phyloP scores from a whole-genome alignment of 2,329 filamentous ascomycete species.

The Gremmenia infestans region DNA sequence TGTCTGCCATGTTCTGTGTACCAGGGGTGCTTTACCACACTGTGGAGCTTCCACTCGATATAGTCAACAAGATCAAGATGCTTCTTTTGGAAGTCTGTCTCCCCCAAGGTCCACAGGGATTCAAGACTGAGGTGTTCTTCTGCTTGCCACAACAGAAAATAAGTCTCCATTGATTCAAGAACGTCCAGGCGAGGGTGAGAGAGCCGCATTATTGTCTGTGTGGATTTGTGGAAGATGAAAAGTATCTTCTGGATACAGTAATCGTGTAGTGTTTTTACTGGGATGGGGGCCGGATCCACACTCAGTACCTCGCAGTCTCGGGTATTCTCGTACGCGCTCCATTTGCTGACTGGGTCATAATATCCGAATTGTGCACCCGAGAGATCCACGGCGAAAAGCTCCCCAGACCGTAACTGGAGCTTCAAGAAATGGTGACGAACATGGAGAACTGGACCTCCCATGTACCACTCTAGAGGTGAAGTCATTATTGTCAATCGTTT shows the following conservation, averaged over 20 bases:
- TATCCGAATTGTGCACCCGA: constrained; percentile 2
- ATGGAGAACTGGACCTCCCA: neutral
- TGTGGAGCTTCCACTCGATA: neutral
- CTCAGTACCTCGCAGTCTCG: neutral
- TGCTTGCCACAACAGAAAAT: neutral
- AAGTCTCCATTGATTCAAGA: neutral
- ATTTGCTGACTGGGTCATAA: neutral
- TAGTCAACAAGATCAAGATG: neutral
- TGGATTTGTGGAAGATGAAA: neutral
- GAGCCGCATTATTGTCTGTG: too few relatives aligned
- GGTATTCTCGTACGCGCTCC: neutral
- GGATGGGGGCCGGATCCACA: neutral
- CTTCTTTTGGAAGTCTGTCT: neutral
- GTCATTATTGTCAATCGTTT: neutral
- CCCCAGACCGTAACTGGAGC: constrained; percentile 1
- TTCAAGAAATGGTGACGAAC: constrained; percentile 1
- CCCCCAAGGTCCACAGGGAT: neutral
- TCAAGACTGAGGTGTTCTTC: neutral
- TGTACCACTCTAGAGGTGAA: neutral
- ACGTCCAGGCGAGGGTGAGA: neutral
- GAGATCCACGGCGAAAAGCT: constrained; percentile 2
- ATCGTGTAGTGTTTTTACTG: neutral
- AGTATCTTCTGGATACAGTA: neutral
- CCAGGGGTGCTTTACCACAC: neutral
- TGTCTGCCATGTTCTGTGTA: neutral